A percentile compares a stretch with the other conserved stretches of the same genome.
phyloP scores from a whole-genome alignment of 768 basidiomycete species.

The Lentinula edodes region DNA sequence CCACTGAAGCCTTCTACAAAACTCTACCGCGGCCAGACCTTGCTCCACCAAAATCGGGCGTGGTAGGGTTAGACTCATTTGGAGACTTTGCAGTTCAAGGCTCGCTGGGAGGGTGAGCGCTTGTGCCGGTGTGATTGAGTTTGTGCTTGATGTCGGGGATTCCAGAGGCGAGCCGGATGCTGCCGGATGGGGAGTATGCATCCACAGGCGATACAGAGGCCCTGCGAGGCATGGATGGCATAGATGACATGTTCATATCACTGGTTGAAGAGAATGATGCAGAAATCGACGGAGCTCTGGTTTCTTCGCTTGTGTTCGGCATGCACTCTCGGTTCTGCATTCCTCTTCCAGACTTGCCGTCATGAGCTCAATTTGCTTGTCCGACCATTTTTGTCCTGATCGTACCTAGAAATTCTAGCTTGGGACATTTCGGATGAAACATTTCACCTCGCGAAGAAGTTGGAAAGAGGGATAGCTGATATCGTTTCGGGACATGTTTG shows the following conservation, averaged over 20 bases:
- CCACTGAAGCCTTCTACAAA: neutral
- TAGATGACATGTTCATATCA: neutral
- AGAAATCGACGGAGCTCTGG: neutral
- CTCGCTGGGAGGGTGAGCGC: neutral
- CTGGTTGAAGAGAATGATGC: constrained; percentile 2
- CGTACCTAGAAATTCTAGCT: constrained; percentile 24
- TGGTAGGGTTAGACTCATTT: neutral
- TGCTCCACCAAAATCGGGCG: neutral
- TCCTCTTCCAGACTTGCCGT: neutral
- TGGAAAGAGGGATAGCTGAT: constrained; percentile 28
- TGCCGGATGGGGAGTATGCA: neutral
- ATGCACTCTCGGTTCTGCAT: neutral
- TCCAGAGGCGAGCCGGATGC: neutral
- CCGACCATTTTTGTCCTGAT: constrained; percentile 4
- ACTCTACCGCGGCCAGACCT: neutral
- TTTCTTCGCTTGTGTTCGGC: neutral
- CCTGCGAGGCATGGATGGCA: neutral
- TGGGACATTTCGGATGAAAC: constrained; percentile 31
- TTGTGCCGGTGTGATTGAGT: neutral
- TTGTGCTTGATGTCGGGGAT: neutral
- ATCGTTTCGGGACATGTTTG: constrained; percentile 15
- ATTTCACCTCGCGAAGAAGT: constrained; percentile 28
- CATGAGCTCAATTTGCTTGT: constrained; percentile 8
- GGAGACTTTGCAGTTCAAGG: neutral
- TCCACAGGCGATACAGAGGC: neutral